A percentile compares a stretch with the other conserved stretches of the same genome.
Conservation (phyloP, 306 rosid species). For the Cucurbita pepo region DNA sequence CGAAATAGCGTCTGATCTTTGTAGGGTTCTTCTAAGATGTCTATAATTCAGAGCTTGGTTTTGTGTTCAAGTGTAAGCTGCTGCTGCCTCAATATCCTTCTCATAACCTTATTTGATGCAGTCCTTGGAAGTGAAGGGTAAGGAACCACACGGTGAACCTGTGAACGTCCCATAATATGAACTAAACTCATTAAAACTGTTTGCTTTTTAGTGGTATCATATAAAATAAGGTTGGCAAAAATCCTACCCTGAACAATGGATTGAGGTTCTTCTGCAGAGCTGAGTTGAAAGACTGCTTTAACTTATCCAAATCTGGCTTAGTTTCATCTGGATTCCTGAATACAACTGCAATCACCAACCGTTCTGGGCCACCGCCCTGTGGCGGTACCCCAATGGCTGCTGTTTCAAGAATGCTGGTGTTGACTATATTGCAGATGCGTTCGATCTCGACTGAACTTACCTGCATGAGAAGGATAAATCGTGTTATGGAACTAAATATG, state of each 20-base stretch:
- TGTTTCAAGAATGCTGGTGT: slow-evolving; percentile 51
- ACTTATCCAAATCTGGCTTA: slow-evolving; percentile 24
- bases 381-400: slow-evolving; percentile 96
- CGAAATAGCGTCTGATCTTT: background rate
- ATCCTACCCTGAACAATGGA: slow-evolving; percentile 70
- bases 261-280: slow-evolving; percentile 82
- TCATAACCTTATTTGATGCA: slow-evolving; percentile 85
- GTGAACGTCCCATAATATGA: background rate
- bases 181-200: background rate
- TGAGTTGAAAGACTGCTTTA: slow-evolving; percentile 53
- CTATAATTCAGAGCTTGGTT: slow-evolving; percentile 35
- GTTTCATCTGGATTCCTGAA: slow-evolving; percentile 26
- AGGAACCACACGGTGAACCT: slow-evolving; percentile 63
- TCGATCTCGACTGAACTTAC: slow-evolving; percentile 96
- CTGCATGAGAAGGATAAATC: slow-evolving; percentile 21
- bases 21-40: background rate
- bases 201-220: background rate
- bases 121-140: slow-evolving; percentile 74
- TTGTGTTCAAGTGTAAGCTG: slow-evolving; percentile 30
- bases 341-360: slow-evolving; percentile 57
- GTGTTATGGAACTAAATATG: background rate
- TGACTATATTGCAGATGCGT: slow-evolving; percentile 69
- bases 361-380: slow-evolving; percentile 80
- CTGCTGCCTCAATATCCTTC: slow-evolving; percentile 74
- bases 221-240: slow-evolving; percentile 5